These are phyloP conservation scores for Fusarium nygamai DNA, from an alignment of 2,329 filamentous ascomycete genomes.

Conservation along the genomic window DNA sequence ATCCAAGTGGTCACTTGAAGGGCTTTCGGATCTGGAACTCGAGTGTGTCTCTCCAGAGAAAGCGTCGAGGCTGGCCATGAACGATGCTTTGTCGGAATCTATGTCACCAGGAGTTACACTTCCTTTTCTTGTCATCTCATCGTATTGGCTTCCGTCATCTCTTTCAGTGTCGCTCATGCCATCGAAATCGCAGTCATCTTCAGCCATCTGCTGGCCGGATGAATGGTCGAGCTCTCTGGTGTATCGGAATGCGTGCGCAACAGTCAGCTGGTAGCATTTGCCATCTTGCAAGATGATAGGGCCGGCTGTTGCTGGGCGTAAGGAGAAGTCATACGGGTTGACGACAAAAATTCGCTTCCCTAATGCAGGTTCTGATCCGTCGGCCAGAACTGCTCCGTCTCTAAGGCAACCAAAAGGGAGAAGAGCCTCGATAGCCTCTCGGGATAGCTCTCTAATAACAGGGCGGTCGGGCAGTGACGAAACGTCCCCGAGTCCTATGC, in stretches of 20 bases:
- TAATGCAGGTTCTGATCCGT: accelerated
- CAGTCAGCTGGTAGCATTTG: accelerated
- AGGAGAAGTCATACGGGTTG: accelerated
- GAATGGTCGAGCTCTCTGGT: accelerated
- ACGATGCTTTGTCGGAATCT: not conserved
- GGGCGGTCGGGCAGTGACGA: not conserved
- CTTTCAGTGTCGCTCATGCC: accelerated
- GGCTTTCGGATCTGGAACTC: not conserved
- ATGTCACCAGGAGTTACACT: accelerated
- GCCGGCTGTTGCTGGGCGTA: not conserved
- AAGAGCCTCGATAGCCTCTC: not conserved
- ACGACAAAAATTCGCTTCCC: not conserved
- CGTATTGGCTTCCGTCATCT: accelerated
- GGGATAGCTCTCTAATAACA: not conserved
- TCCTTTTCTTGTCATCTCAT: accelerated
- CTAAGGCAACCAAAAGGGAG: accelerated
- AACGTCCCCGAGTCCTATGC: not conserved
- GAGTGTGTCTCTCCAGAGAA: accelerated
- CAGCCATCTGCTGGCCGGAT: not conserved
- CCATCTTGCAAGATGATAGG: accelerated
- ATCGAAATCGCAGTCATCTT: not conserved
- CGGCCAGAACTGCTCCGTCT: accelerated
- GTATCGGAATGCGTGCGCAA: not conserved
- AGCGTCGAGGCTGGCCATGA: not conserved
- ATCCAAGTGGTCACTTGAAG: accelerated